A percentile compares a stretch with the other conserved stretches of the same genome.
These are phyloP conservation scores for Clathrospora elynae DNA, from an alignment of 2,329 filamentous ascomycete species.

Conservation along the genomic window DNA sequence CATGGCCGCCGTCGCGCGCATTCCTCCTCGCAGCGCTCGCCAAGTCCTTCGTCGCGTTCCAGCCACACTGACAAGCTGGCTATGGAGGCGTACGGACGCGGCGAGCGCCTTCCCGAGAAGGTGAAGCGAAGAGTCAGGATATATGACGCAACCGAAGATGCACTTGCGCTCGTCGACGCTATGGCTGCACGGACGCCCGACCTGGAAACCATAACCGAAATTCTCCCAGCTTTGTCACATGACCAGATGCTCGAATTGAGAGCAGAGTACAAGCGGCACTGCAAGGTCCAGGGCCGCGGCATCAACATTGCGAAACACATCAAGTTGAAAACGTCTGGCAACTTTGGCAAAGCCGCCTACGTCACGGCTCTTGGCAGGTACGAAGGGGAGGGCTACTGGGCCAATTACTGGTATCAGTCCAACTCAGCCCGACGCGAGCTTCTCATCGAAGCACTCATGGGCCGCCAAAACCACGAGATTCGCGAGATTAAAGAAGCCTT, in stretches of 20 bases:
- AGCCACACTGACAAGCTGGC: slow-evolving; percentile 43
- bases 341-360: slow-evolving; percentile 89
- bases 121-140: slow-evolving; percentile 69
- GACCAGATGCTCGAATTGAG: slow-evolving; percentile 87
- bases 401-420: slow-evolving; percentile 95
- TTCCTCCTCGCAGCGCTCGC: slow-evolving; percentile 41
- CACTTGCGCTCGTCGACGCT: slow-evolving; percentile 74
- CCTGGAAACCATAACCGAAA: slow-evolving; percentile 77
- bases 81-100: slow-evolving; percentile 30
- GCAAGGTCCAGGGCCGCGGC: slow-evolving; percentile 79
- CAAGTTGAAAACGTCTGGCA: slow-evolving; percentile 75
- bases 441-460: slow-evolving; percentile 91
- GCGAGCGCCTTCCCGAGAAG: slow-evolving; percentile 27
- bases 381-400: slow-evolving; percentile 96
- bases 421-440: slow-evolving; percentile 84
- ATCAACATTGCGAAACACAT: slow-evolving; percentile 88
- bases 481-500: slow-evolving; percentile 85
- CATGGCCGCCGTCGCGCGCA: slow-evolving; percentile 37
- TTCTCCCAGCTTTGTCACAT: slow-evolving; percentile 81
- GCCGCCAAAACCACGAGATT: slow-evolving; percentile 85
- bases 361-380: slow-evolving; percentile 85
- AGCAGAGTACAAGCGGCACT: slow-evolving; percentile 86
- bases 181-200: slow-evolving; percentile 66
- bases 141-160: slow-evolving; percentile 82
- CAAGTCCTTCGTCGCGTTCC: slow-evolving; percentile 33